Evolutionary conservation across 768 basidiomycete genomes (phyloP).

Genomic region (Russula vinacea): DNA sequence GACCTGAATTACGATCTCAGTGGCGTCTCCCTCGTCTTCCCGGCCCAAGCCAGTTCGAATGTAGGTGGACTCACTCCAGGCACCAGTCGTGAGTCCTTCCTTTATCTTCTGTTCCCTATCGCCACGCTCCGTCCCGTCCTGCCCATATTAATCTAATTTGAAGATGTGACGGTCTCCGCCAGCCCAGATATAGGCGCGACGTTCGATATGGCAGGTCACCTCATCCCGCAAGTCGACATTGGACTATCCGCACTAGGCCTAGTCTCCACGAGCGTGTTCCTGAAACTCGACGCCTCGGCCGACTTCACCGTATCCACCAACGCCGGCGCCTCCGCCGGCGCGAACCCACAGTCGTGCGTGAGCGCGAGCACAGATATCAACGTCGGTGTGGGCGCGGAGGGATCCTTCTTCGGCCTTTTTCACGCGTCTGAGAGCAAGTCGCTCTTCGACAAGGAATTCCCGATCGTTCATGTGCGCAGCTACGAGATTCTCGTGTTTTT

Average conservation of each 20-base stretch:
- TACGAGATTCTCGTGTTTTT: no score
- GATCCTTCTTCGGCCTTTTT: conserved; percentile 5
- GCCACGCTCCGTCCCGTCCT: no score
- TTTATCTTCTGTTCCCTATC: background rate
- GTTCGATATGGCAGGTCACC: conserved; percentile 46
- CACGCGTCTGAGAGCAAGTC: background rate
- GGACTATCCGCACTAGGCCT: background rate
- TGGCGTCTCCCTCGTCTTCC: background rate
- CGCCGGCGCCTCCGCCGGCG: background rate
- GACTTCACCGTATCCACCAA: background rate
- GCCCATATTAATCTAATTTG: background rate
- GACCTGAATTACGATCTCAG: background rate
- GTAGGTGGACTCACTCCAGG: background rate
- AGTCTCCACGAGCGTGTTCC: conserved; percentile 4
- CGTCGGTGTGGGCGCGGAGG: conserved; percentile 9
- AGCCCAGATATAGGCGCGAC: background rate
- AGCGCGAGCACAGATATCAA: conserved; percentile 5
- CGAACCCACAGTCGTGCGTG: conserved; percentile 15
- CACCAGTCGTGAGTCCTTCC: background rate
- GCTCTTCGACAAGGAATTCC: conserved; percentile 6
- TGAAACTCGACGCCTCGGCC: conserved; percentile 19
- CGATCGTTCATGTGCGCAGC: conserved; percentile 9
- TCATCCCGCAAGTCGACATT: conserved; percentile 42
- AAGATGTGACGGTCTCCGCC: background rate
- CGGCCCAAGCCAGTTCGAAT: background rate